Conservation (phyloP, 2,329 filamentous ascomycete genomes). For the Botryotinia calthae region DNA sequence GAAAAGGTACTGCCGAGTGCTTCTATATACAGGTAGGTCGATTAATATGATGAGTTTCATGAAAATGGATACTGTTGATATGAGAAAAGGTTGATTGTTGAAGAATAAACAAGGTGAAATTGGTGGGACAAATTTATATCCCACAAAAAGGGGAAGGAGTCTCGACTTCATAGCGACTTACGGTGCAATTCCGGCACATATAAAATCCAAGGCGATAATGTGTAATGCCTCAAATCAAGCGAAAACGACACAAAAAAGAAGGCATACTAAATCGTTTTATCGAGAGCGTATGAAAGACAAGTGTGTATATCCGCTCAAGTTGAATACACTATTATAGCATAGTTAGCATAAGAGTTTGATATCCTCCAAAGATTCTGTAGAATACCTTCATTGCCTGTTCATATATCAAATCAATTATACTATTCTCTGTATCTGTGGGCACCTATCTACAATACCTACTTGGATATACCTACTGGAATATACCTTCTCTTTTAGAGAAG, state of each 20-base stretch:
- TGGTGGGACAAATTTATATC: not conserved
- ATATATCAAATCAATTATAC: not conserved
- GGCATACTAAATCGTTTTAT: not conserved
- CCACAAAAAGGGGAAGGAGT: not conserved
- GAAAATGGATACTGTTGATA: not conserved
- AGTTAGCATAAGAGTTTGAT: not conserved
- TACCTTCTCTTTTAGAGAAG: not conserved
- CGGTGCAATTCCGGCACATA: not conserved
- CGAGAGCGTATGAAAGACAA: not conserved
- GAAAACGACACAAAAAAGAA: not conserved
- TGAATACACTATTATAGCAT: not conserved
- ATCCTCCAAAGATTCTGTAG: not conserved
- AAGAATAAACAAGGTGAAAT: not conserved
- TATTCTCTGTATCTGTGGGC: not conserved
- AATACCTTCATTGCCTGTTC: not conserved
- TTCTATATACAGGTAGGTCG: not conserved
- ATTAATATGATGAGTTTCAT: not conserved
- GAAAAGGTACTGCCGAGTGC: not conserved
- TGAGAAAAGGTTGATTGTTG: not conserved
- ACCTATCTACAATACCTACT: not conserved
- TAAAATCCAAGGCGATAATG: not conserved
- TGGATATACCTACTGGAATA: not conserved
- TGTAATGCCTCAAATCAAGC: not conserved
- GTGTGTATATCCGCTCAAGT: not conserved
- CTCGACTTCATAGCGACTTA: not conserved